Evolutionary conservation across 805 yeast species (phyloP).

Genomic region (Ogataea nitratoaversa): DNA sequence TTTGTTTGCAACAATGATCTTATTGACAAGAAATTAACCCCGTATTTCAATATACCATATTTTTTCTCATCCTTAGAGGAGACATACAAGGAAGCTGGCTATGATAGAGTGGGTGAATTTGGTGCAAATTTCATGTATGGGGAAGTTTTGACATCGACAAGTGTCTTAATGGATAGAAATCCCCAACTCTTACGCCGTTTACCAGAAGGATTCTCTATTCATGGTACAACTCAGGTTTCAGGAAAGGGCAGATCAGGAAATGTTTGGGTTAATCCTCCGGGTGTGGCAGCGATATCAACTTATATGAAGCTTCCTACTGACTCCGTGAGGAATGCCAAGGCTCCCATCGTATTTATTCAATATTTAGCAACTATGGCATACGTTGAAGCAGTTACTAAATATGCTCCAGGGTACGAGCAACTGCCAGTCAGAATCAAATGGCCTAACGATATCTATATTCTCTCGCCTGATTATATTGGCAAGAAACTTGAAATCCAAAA

Average conservation of each 20-base stretch:
- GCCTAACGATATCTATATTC: constrained; percentile 91
- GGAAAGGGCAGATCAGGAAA: constrained; percentile 96
- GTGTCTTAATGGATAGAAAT: constrained; percentile 72
- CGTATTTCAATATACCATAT: constrained; percentile 61
- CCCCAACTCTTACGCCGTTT: constrained; percentile 48
- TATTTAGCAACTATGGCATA: constrained; percentile 80
- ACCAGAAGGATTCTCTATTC: constrained; percentile 67
- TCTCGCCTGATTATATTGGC: constrained; percentile 56
- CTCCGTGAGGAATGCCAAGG: constrained; percentile 34
- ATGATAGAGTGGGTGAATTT: constrained; percentile 32
- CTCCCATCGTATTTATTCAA: constrained; percentile 77
- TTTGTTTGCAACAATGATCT: constrained; percentile 35
- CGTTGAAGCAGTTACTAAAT: constrained; percentile 66
- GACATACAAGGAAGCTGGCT: constrained; percentile 27
- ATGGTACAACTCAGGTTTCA: constrained; percentile 80
- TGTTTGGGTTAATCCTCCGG: constrained; percentile 91
- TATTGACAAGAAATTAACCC: constrained; percentile 56
- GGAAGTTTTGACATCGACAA: constrained; percentile 89
- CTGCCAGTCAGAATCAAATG: constrained; percentile 84
- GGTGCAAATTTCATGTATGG: constrained; percentile 73
- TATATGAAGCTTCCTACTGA: constrained; percentile 53
- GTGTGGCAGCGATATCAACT: constrained; percentile 80
- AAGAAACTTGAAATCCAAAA: constrained; percentile 14
- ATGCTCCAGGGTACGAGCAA: constrained; percentile 51
- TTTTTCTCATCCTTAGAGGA: constrained; percentile 47